phyloP scores from a whole-genome alignment of 2,329 filamentous ascomycete genomes.

The Beauveria brongniartii region DNA sequence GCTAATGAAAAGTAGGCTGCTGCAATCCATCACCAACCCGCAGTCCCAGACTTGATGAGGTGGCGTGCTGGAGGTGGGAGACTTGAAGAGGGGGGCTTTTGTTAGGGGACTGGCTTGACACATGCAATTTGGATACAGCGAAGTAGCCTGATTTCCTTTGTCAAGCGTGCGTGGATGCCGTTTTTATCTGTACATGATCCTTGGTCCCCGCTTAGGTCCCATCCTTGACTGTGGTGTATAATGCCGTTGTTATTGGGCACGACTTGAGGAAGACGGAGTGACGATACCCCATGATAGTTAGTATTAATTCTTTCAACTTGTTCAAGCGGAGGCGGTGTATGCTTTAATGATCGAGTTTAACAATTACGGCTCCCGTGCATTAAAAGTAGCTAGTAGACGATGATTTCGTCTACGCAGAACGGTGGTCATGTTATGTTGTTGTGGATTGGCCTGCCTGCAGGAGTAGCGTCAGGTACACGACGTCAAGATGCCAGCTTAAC shows the following conservation, averaged over 20 bases:
- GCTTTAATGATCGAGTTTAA: neutral
- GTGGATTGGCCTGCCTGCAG: neutral
- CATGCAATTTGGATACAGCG: neutral
- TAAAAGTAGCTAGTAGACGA: too few species aligned
- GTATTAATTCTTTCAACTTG: neutral
- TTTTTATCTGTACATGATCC: neutral
- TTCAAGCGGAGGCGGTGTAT: neutral
- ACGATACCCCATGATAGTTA: constrained; percentile 11
- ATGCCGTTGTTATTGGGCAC: neutral
- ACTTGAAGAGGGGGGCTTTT: neutral
- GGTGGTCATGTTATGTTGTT: too few species aligned
- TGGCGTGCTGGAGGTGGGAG: neutral
- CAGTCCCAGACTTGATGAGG: constrained; percentile 7
- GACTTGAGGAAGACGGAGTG: constrained; percentile 4
- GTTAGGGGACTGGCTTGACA: neutral
- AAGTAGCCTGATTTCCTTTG: neutral
- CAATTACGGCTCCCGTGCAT: too few species aligned
- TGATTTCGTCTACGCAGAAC: too few species aligned
- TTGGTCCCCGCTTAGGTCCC: neutral
- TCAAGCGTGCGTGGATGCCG: neutral
- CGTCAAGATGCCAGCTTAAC: neutral
- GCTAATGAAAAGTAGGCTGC: constrained; percentile 10
- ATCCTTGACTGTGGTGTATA: neutral
- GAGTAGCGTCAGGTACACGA: neutral
- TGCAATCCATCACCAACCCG: constrained; percentile 16